These are phyloP conservation scores for Aristolochia californica DNA, from an alignment of 164 flowering plant genomes.

Conservation along the genomic window DNA sequence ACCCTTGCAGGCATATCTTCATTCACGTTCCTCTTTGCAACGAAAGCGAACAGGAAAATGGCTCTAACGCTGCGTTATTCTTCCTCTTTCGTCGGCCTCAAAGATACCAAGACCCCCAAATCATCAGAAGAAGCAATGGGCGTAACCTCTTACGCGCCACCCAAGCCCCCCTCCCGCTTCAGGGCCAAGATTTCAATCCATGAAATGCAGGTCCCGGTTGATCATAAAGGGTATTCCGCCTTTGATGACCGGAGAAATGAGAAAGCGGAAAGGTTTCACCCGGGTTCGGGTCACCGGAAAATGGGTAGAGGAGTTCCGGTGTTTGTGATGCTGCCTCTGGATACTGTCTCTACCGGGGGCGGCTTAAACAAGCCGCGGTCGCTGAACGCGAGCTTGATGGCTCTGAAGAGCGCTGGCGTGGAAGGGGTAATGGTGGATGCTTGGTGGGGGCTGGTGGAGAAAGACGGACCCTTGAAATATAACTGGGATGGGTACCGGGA, in stretches of 20 bases:
- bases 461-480: conserved; percentile 70
- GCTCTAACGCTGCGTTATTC: conserved; percentile 53
- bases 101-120: conserved; percentile 36
- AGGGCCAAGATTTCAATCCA: conserved; percentile 28
- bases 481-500: conserved; percentile 87
- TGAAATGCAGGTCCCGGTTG: conserved; percentile 14
- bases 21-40: too few relatives aligned
- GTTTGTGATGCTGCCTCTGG: conserved; percentile 82
- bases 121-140: conserved; percentile 29
- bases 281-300: neutral
- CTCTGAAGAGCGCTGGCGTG: conserved; percentile 77
- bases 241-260: conserved; percentile 10
- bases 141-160: conserved; percentile 26
- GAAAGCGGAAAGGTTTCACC: conserved; percentile 40
- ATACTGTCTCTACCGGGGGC: conserved; percentile 59
- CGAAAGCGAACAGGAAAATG: conserved; percentile 1
- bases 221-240: conserved; percentile 1
- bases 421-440: conserved; percentile 97
- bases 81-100: conserved; percentile 44
- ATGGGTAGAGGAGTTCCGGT: conserved; percentile 35
- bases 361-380: conserved; percentile 51
- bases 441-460: conserved; percentile 97
- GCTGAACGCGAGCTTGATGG: conserved; percentile 89
- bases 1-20: neutral
- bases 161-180: conserved; percentile 25